Evolutionary conservation across 208 protist genomes (phyloP), one percentile per base, ranked within the genome.

Genomic region (Acanthamoeba culbertsoni): DNA sequence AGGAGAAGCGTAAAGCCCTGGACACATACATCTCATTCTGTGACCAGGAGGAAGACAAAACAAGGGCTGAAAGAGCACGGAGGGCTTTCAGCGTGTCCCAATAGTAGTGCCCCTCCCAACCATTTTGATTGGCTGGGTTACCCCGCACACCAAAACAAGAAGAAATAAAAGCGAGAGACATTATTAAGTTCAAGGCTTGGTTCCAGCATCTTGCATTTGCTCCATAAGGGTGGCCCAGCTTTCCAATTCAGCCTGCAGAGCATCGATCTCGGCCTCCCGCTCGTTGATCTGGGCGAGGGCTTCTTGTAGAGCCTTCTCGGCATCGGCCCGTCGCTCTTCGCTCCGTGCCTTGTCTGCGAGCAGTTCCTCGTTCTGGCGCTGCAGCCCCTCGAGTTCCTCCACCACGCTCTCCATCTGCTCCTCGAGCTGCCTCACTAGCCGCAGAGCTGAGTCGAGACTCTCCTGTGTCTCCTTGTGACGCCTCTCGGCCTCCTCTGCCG

Each of bases 231-330:
- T 43, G 62, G 62, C 62, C 62, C 62, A 82, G 71, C 35, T 82
- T n/a, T 82, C 71, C 20, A 82, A 16, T 35, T 82, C 71, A 31
- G 71, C 71, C 43, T 82, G 71, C n/a, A 82, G 71, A 14, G 71
- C 37, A n/a, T 82, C 71, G n/a, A 82, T 35, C 42, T 82, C 71
- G 71, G 40, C 42, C 42, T 82, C 71, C 6, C 71, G 71, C 7
- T 35, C 37, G 8, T 82, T 43, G 42, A 82, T 23, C 37, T 55
- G 43, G n/a, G 20, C 37, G 42, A 82, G 71, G 23, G 71, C 37
- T 12, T 18, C 42, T 7, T 40, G 18, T 43, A 82, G 71, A n/a
- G 23, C 71, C 43, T 82, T n/a, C 43, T 82, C 43, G 26, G 35
- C 42, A 23, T 82, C 53, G 71, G 71, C 71, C 37, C 37, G 43